phyloP scores from a whole-genome alignment of 257 asterid species.

The Linaria vulgaris region DNA sequence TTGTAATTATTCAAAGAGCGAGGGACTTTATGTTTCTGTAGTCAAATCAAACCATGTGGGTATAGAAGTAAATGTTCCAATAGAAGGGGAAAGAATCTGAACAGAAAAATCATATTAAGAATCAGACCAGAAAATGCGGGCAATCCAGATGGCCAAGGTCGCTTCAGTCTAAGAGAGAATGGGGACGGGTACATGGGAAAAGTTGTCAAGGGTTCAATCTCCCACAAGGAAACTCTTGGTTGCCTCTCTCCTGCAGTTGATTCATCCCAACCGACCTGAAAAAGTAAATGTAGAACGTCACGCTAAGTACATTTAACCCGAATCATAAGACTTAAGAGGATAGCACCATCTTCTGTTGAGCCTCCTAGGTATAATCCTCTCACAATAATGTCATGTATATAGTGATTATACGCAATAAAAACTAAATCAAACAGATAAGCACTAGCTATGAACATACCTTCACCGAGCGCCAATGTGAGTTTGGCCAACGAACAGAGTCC shows the following conservation, averaged over 20 bases:
- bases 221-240: conserved; percentile 94
- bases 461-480: conserved; percentile 91
- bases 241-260: conserved; percentile 97
- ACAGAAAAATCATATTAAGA: neutral
- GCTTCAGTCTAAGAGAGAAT: conserved; percentile 78
- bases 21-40: too few species aligned
- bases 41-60: too few species aligned
- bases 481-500: conserved; percentile 94
- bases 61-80: too few species aligned
- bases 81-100: neutral
- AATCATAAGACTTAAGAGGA: too few species aligned
- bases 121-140: conserved; percentile 71
- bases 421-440: neutral
- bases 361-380: neutral
- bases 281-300: conserved; percentile 14
- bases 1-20: too few species aligned
- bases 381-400: neutral
- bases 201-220: conserved; percentile 81
- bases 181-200: conserved; percentile 95
- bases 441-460: conserved; percentile 45
- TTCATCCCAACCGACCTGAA: conserved; percentile 98
- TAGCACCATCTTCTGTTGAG: too few species aligned
- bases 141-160: conserved; percentile 88
- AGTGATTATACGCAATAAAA: neutral
- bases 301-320: neutral